Percentiles rank a stretch among this genome's conserved stretches.
Conservation (phyloP, 2,329 filamentous ascomycete genomes). For the Diaporthe ilicicola region DNA sequence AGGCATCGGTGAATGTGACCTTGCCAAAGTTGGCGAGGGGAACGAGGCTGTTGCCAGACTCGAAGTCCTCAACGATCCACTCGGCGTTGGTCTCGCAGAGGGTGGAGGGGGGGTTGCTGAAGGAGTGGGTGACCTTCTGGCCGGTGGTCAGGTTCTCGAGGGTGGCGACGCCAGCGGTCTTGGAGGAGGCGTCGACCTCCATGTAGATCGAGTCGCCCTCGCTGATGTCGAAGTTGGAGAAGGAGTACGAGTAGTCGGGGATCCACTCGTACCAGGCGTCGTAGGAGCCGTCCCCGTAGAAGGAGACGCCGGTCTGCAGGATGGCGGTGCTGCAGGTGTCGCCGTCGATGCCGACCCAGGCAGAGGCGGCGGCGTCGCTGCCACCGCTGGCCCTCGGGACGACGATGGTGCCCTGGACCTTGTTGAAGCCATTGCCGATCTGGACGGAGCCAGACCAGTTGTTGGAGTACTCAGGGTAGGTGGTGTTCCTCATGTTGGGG, state of each 20-base stretch:
- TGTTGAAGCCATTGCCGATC: slow-evolving; percentile 58
- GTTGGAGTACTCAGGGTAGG: slow-evolving; percentile 57
- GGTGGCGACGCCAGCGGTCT: slow-evolving; percentile 49
- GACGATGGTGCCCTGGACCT: slow-evolving; percentile 60
- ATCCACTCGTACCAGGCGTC: slow-evolving; percentile 70
- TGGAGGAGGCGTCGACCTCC: slow-evolving; percentile 46
- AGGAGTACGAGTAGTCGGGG: slow-evolving; percentile 55
- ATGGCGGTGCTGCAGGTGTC: slow-evolving; percentile 54
- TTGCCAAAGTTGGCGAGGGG: slow-evolving; percentile 54
- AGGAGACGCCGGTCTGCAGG: slow-evolving; percentile 66
- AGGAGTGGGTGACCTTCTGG: slow-evolving; percentile 57
- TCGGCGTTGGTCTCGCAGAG: slow-evolving; percentile 66
- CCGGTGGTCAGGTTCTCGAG: slow-evolving; percentile 60
- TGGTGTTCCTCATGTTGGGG: slow-evolving; percentile 46
- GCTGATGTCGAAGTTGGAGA: slow-evolving; percentile 29
- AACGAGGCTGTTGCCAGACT: slow-evolving; percentile 47
- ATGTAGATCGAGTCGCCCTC: slow-evolving; percentile 35
- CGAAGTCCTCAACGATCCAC: slow-evolving; percentile 68
- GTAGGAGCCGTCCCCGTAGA: slow-evolving; percentile 51
- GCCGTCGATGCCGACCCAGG: slow-evolving; percentile 67
- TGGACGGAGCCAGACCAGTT: slow-evolving; percentile 70
- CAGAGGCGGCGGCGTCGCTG: slow-evolving; percentile 52
- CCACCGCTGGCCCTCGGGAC: slow-evolving; percentile 53
- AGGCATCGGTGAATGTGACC: slow-evolving; percentile 50
- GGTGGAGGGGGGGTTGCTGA: slow-evolving; percentile 50